Evolutionary conservation across 495 filamentous ascomycete genomes (phyloP).

Genomic region (Monascus purpureus): DNA sequence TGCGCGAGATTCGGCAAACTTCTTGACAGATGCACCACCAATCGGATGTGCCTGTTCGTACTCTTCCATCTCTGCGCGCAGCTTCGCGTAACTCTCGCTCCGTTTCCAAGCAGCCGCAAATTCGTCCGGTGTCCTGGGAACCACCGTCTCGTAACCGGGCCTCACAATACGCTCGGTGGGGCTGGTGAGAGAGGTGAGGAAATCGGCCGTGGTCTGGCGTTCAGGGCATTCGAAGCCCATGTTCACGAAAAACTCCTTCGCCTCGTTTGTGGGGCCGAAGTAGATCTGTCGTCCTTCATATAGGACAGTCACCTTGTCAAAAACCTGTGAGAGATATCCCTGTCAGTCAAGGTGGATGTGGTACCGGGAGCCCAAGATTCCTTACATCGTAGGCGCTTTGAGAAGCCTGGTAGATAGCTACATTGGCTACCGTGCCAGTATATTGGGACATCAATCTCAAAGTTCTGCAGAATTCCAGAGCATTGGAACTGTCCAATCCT

Average conservation of each 20-base stretch:
- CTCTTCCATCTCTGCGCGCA: conserved; percentile 39
- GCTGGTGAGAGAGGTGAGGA: conserved; percentile 63
- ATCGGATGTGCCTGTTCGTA: conserved; percentile 33
- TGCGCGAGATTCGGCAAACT: conserved; percentile 26
- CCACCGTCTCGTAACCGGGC: conserved; percentile 45
- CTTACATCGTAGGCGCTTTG: conserved; percentile 59
- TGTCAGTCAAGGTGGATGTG: not conserved
- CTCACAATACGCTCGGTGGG: conserved; percentile 50
- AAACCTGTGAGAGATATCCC: conserved; percentile 10
- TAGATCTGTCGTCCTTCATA: conserved; percentile 57
- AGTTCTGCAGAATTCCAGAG: conserved; percentile 59
- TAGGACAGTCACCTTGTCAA: conserved; percentile 48
- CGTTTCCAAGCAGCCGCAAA: conserved; percentile 51
- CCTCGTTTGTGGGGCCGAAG: conserved; percentile 46
- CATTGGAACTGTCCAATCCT: conserved; percentile 74
- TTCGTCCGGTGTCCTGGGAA: conserved; percentile 59
- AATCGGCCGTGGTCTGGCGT: conserved; percentile 57
- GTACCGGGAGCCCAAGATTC: conserved; percentile 6
- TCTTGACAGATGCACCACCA: conserved; percentile 23
- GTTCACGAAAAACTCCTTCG: conserved; percentile 50
- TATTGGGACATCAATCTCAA: conserved; percentile 64
- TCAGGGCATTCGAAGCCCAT: conserved; percentile 51
- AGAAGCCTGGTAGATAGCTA: conserved; percentile 73
- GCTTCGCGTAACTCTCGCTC: conserved; percentile 34
- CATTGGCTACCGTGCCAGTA: conserved; percentile 62